phyloP scores from a whole-genome alignment of 2,329 filamentous ascomycete species.

The Xylariaceae sp. region DNA sequence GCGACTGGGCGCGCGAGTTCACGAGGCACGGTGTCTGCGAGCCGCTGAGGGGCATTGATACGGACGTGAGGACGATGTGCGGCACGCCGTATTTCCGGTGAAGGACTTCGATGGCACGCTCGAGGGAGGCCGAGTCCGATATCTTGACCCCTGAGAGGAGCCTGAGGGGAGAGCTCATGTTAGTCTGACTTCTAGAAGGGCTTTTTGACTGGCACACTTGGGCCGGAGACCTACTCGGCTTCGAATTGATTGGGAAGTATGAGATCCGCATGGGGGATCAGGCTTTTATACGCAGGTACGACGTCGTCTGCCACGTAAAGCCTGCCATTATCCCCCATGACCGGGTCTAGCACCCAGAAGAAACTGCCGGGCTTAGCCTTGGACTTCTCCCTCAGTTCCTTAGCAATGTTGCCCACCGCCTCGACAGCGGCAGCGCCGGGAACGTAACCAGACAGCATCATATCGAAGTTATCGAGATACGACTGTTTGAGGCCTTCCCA shows the following conservation, averaged over 20 bases:
- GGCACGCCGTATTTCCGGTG: conserved; percentile 78
- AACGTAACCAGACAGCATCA: conserved; percentile 93
- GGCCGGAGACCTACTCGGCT: conserved; percentile 70
- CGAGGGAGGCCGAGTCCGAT: conserved; percentile 71
- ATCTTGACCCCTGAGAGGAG: conserved; percentile 86
- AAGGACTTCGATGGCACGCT: conserved; percentile 72
- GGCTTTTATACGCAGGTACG: conserved; percentile 82
- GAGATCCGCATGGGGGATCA: conserved; percentile 81
- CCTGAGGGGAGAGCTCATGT: conserved; percentile 48
- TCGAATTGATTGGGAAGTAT: conserved; percentile 98
- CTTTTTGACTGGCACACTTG: neutral
- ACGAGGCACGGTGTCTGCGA: conserved; percentile 67
- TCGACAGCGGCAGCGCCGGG: conserved; percentile 84
- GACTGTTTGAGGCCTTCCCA: conserved; percentile 84
- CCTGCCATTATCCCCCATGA: conserved; percentile 95
- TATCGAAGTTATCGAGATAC: conserved; percentile 85
- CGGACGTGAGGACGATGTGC: conserved; percentile 90
- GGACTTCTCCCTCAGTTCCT: conserved; percentile 73
- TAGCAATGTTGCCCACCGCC: conserved; percentile 80
- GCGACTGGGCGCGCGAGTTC: conserved; percentile 55
- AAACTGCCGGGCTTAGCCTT: conserved; percentile 67
- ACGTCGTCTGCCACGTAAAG: conserved; percentile 92
- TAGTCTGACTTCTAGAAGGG: neutral
- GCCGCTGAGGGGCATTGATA: conserved; percentile 64
- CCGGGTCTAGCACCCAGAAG: conserved; percentile 97